These are phyloP conservation scores for Clavispora asparagi DNA, from an alignment of 805 yeast species.

Conservation along the genomic window DNA sequence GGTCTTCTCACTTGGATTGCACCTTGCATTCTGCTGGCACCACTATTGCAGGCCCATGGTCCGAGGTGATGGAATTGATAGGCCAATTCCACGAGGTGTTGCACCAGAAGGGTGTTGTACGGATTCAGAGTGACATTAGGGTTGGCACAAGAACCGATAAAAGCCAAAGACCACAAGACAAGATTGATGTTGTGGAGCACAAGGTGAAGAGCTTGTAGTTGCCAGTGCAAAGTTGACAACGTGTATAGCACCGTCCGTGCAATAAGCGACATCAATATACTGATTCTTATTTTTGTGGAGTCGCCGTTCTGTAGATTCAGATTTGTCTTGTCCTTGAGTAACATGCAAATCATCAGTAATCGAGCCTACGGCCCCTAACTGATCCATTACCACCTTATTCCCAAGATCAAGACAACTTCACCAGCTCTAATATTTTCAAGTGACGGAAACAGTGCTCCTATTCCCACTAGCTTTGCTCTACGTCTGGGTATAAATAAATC, in stretches of 20 bases:
- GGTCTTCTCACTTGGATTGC: conserved; percentile 57
- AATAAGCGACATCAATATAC: too few species aligned
- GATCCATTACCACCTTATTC: too few species aligned
- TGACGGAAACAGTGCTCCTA: too few species aligned
- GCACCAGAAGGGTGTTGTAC: conserved; percentile 62
- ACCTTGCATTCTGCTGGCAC: conserved; percentile 90
- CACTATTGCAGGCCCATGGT: conserved; percentile 91
- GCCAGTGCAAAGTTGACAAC: background rate
- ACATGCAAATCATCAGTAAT: too few species aligned
- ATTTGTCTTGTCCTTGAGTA: too few species aligned
- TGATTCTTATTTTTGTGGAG: too few species aligned
- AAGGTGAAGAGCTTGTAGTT: conserved; percentile 26
- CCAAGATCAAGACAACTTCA: too few species aligned
- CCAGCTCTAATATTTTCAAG: too few species aligned
- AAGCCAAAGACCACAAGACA: conserved; percentile 65
- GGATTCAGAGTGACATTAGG: conserved; percentile 83
- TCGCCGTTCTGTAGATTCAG: too few species aligned
- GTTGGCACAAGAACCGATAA: conserved; percentile 83
- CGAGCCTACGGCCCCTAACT: too few species aligned
- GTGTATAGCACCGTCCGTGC: too few species aligned
- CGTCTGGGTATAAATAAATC: background rate
- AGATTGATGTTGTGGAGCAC: conserved; percentile 57
- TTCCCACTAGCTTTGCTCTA: too few species aligned
- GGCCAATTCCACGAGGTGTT: conserved; percentile 72
- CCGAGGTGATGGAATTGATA: conserved; percentile 72